Conservation (phyloP, 805 yeast species). For the Lipomyces lipofer region DNA sequence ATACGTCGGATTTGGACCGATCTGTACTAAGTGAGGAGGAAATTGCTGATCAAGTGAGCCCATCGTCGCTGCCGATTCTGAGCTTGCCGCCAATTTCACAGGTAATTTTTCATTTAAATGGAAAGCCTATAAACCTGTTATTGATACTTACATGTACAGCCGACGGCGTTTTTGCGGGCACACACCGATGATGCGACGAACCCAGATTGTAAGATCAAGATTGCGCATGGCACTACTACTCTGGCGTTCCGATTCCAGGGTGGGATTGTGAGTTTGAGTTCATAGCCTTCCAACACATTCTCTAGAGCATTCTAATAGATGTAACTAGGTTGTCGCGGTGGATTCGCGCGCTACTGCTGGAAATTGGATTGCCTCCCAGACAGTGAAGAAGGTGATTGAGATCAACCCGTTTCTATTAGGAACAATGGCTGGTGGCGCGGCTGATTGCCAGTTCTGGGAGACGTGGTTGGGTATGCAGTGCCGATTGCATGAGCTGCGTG, state of each 20-base stretch:
- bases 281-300: background rate
- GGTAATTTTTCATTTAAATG: slow-evolving; percentile 22
- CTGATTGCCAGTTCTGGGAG: slow-evolving; percentile 99
- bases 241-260: slow-evolving; percentile 94
- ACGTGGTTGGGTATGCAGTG: slow-evolving; percentile 98
- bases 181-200: slow-evolving; percentile 93
- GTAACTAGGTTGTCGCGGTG: slow-evolving; percentile 68
- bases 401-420: slow-evolving; percentile 94
- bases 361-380: slow-evolving; percentile 95
- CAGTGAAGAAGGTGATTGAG: slow-evolving; percentile 95
- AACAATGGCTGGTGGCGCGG: slow-evolving; percentile 99
- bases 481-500: slow-evolving; percentile 88
- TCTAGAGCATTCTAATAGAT: background rate
- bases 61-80: slow-evolving; percentile 23
- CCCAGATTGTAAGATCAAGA: slow-evolving; percentile 92
- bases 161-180: slow-evolving; percentile 92
- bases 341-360: slow-evolving; percentile 99
- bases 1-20: slow-evolving; percentile 19
- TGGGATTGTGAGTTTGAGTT: slow-evolving; percentile 55
- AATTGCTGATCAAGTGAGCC: slow-evolving; percentile 14
- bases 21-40: slow-evolving; percentile 24
- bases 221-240: slow-evolving; percentile 99
- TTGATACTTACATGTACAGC: slow-evolving; percentile 46
- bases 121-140: background rate
- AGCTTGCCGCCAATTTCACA: slow-evolving; percentile 39